phyloP scores from a whole-genome alignment of 495 filamentous ascomycete species.

The Hypoxylon cercidicola region DNA sequence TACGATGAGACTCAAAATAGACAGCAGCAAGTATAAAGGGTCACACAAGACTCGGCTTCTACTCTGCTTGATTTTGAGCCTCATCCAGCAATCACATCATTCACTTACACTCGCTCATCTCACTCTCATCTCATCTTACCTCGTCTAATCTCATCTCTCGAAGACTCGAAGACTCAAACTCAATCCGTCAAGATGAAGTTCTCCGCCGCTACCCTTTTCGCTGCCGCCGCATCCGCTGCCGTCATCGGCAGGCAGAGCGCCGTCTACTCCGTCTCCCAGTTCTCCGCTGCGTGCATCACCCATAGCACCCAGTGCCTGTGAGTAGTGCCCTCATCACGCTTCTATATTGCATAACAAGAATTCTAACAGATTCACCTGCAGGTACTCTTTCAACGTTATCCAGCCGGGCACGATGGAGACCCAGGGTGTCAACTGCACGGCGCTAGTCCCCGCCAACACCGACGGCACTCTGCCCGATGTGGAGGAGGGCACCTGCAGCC shows the following conservation, averaged over 20 bases:
- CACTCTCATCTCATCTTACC: neutral
- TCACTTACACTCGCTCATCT: conserved; percentile 2
- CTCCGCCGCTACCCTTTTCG: conserved; percentile 9
- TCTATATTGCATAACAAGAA: neutral
- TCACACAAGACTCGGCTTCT: conserved; percentile 6
- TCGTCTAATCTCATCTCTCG: neutral
- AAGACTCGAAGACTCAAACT: conserved; percentile 2
- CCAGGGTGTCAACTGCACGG: conserved; percentile 38
- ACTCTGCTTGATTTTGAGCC: conserved; percentile 8
- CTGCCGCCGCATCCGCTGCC: conserved; percentile 26
- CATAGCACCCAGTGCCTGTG: conserved; percentile 48
- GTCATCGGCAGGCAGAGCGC: conserved; percentile 31
- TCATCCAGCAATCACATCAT: conserved; percentile 19
- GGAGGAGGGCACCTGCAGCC: conserved; percentile 35
- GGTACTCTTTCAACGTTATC: conserved; percentile 42
- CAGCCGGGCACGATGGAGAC: conserved; percentile 45
- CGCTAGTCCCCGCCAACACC: conserved; percentile 22
- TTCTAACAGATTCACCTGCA: conserved; percentile 12
- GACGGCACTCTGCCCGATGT: conserved; percentile 40
- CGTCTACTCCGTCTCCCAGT: conserved; percentile 41
- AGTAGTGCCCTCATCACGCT: neutral
- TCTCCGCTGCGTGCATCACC: conserved; percentile 45
- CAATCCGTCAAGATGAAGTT: conserved; percentile 29
- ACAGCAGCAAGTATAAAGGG: conserved; percentile 4
- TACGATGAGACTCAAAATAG: conserved; percentile 14